A percentile compares a stretch with the other conserved stretches of the same genome.
Evolutionary conservation across 2,329 filamentous ascomycete genomes (phyloP).

Genomic region (Fusarium miscanthi): DNA sequence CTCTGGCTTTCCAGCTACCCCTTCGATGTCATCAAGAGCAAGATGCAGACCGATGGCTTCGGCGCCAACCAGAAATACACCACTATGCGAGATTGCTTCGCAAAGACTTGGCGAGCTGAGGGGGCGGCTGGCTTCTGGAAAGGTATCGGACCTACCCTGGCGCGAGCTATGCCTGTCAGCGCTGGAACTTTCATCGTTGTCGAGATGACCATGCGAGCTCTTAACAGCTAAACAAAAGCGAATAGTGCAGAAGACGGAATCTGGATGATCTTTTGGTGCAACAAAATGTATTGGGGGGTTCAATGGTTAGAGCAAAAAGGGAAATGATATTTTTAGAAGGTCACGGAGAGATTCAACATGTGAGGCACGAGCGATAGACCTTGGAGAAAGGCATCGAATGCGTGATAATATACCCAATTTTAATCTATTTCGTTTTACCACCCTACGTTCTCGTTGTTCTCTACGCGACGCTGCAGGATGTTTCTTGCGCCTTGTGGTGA

Average conservation of each 20-base stretch:
- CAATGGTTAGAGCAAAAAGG: conserved; percentile 17
- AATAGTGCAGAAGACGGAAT: neutral
- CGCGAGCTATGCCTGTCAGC: conserved; percentile 96
- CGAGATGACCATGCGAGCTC: conserved; percentile 72
- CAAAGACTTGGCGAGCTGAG: conserved; percentile 80
- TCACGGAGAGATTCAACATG: conserved; percentile 29
- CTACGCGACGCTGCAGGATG: conserved; percentile 74
- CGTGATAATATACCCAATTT: conserved; percentile 33
- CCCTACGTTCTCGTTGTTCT: conserved; percentile 63
- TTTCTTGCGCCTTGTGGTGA: conserved; percentile 73
- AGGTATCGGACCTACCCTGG: conserved; percentile 87
- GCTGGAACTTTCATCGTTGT: conserved; percentile 96
- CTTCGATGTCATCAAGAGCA: conserved; percentile 97
- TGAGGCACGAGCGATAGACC: conserved; percentile 9
- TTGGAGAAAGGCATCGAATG: conserved; percentile 9
- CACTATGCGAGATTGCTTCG: conserved; percentile 90
- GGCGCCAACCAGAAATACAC: conserved; percentile 76
- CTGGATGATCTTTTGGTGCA: conserved; percentile 1
- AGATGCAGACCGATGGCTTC: conserved; percentile 98
- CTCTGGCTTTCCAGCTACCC: conserved; percentile 95
- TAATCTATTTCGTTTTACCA: conserved; percentile 45
- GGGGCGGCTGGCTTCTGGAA: conserved; percentile 92
- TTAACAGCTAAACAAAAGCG: conserved; percentile 54
- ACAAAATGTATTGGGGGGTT: conserved; percentile 8
- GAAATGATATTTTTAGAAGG: conserved; percentile 20